These are phyloP conservation scores for Ceratocystis variospora DNA, from an alignment of 2,329 filamentous ascomycete genomes.

Conservation along the genomic window DNA sequence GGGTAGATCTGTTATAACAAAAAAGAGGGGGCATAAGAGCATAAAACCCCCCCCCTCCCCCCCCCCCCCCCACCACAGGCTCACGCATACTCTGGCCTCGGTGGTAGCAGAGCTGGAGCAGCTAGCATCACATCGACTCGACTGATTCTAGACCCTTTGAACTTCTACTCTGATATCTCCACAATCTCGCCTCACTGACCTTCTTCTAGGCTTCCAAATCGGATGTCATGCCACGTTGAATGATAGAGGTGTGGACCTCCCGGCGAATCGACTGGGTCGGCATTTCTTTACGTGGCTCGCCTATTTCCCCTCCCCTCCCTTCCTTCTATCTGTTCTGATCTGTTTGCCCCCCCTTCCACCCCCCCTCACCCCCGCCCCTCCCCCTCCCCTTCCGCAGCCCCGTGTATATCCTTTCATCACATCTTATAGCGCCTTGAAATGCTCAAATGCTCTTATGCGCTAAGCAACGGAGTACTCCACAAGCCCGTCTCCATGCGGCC, in stretches of 20 bases:
- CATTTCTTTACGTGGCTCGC: conserved; percentile 1
- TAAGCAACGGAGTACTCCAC: neutral
- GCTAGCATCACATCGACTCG: neutral
- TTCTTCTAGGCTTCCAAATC: neutral
- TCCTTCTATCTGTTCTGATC: neutral
- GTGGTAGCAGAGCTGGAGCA: neutral
- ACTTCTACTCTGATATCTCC: neutral
- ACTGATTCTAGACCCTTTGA: too few relatives aligned
- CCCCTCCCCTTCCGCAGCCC: neutral
- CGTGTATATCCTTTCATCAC: neutral
- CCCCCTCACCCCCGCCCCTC: neutral
- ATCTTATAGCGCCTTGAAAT: neutral
- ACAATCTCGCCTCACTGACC: neutral
- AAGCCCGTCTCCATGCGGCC: neutral
- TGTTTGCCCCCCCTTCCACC: neutral
- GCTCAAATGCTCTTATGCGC: neutral
- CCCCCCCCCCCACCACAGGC: too few relatives aligned
- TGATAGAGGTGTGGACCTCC: neutral
- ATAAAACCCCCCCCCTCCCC: too few relatives aligned
- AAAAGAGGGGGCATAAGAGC: neutral
- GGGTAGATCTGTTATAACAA: neutral
- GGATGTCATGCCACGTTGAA: neutral
- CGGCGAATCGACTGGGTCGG: neutral
- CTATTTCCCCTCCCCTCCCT: neutral
- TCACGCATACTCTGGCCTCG: neutral